Evolutionary conservation across 2,329 filamentous ascomycete genomes (phyloP), one percentile per base, ranked within the genome.

Genomic region (Fusarium fracticaudum): DNA sequence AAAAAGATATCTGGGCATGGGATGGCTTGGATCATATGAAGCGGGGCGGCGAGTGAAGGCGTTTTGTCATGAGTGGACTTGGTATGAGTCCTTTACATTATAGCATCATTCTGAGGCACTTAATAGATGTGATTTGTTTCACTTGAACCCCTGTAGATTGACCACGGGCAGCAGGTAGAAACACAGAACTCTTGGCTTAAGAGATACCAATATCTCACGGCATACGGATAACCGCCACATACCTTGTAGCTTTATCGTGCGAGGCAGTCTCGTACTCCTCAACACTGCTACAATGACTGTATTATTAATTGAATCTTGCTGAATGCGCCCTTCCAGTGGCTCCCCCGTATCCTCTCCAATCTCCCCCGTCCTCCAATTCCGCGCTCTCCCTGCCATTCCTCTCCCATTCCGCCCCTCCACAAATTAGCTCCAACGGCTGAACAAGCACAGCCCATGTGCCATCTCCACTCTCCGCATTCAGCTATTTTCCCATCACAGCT

Each of bases 381-480:
- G 71, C 62, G 33, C 41, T 71, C 41, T 50, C 26, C 55, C 43
- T 53, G 24, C 24, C 8, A n/a, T 6, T 9, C 15, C 1, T 35
- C 12, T 0, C 11, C 6, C 18, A 50, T 73, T 74, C 71, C 71
- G 71, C 71, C 14, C 41, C 35, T 60, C 31, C 67, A 67, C 41
- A 50, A 47, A 33, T 51, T 71, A 71, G 71, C 45, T 60, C 44
- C 58, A 73, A 74, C 54, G 61, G 71, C 61, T 59, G 59, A 70
- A 66, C 38, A 71, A 55, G 45, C 60, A 70, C 58, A 71, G 57
- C 68, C 68, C 58, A 64, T 35, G 50, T 31, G 24, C 43, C 45
- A 43, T 40, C 26, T 60, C 69, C 64, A 57, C 67, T 53, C 47
- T 71, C 64, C 53, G 47, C 62, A 53, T 73, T 73, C 37, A 73